Conservation (phyloP, 352 stramenopile species). For the Albugo candida region DNA sequence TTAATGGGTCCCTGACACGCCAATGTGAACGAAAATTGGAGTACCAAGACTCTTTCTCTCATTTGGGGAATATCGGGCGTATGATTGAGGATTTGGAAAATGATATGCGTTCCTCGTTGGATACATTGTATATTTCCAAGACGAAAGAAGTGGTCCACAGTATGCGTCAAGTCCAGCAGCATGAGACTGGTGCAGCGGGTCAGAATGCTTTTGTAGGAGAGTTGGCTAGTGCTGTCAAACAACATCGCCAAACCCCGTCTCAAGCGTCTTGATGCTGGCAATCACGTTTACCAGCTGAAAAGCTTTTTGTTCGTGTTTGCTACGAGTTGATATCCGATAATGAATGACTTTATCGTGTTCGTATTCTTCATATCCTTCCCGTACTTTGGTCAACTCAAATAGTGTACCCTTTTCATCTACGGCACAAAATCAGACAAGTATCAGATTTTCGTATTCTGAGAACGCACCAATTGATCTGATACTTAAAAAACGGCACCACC, state of each 20-base stretch:
- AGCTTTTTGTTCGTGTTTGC: too few relatives aligned
- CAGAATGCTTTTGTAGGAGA: constrained; percentile 59
- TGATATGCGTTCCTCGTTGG: constrained; percentile 83
- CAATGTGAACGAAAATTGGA: constrained; percentile 58
- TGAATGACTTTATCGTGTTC: too few relatives aligned
- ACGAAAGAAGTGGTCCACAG: constrained; percentile 86
- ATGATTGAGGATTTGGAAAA: constrained; percentile 95
- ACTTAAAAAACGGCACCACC: too few relatives aligned
- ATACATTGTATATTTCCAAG: constrained; percentile 90
- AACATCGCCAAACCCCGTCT: constrained; percentile 10
- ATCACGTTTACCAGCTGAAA: too few relatives aligned
- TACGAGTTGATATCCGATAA: too few relatives aligned
- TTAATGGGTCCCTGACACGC: constrained; percentile 80
- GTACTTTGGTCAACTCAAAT: too few relatives aligned
- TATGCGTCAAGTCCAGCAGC: constrained; percentile 75
- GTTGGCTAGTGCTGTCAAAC: constrained; percentile 42
- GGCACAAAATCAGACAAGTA: too few relatives aligned
- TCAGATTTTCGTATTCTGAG: too few relatives aligned
- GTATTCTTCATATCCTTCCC: too few relatives aligned
- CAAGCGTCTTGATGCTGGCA: neutral
- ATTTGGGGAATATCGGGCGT: constrained; percentile 88
- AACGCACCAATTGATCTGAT: too few relatives aligned
- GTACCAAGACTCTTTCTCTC: constrained; percentile 57
- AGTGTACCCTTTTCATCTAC: too few relatives aligned
- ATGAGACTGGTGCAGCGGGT: constrained; percentile 11